Percentiles rank a stretch among this genome's conserved stretches.
These are phyloP conservation scores for Coemansia sp. DNA, from an alignment of 192 early-diverging fungal genomes.

Conservation along the genomic window DNA sequence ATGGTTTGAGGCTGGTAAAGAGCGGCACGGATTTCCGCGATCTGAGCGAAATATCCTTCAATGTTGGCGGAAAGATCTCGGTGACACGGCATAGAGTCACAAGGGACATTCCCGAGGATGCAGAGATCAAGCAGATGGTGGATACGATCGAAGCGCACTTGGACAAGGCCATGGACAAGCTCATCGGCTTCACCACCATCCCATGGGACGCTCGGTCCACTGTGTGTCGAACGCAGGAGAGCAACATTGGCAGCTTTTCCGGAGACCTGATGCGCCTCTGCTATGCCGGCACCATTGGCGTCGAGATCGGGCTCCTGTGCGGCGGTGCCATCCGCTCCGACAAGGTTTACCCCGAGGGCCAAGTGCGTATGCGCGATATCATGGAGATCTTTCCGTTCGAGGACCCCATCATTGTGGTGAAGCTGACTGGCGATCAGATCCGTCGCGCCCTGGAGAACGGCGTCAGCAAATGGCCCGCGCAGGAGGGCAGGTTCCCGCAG, in stretches of 20 bases:
- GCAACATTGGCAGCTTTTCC: slow-evolving; percentile 62
- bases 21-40: slow-evolving; percentile 71
- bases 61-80: slow-evolving; percentile 21
- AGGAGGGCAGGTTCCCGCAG: slow-evolving; percentile 71
- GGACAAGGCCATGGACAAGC: slow-evolving; percentile 52
- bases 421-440: slow-evolving; percentile 62
- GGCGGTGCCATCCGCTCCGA: slow-evolving; percentile 69
- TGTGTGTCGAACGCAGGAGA: slow-evolving; percentile 59
- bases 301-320: slow-evolving; percentile 55
- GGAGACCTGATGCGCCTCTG: slow-evolving; percentile 63
- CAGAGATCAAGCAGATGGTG: slow-evolving; percentile 49
- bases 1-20: slow-evolving; percentile 59
- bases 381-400: slow-evolving; percentile 70
- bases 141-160: slow-evolving; percentile 53
- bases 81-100: slow-evolving; percentile 55
- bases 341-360: slow-evolving; percentile 55
- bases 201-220: slow-evolving; percentile 61
- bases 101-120: slow-evolving; percentile 36
- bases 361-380: slow-evolving; percentile 61
- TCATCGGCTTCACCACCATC: slow-evolving; percentile 57
- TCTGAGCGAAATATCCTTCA: slow-evolving; percentile 54
- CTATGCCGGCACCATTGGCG: slow-evolving; percentile 45
- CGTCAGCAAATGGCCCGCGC: slow-evolving; percentile 65
- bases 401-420: slow-evolving; percentile 65
- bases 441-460: slow-evolving; percentile 65